A percentile compares a stretch with the other conserved stretches of the same genome.
Conservation (phyloP, 176 grass and related monocot genomes). For the Triticum timopheevii region DNA sequence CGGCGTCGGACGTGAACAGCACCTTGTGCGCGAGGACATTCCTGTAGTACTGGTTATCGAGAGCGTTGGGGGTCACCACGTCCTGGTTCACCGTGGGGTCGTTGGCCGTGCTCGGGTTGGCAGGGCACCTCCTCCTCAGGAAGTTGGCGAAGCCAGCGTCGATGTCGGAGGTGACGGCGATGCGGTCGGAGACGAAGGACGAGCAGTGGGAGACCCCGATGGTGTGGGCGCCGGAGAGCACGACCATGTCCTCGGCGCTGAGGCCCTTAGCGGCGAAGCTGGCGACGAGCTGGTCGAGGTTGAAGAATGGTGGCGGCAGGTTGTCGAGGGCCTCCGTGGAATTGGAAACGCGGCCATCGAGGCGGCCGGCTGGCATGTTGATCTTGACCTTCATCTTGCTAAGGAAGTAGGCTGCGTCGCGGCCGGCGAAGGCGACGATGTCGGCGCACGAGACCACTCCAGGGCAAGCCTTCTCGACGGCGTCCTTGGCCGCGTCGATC, state of each 20-base stretch:
- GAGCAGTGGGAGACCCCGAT: background rate
- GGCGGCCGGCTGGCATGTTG: background rate
- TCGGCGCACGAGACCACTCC: slow-evolving; percentile 81
- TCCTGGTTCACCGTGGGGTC: background rate
- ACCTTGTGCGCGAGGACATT: background rate
- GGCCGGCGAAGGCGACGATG: slow-evolving; percentile 66
- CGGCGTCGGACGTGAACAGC: background rate
- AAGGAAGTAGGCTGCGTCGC: background rate
- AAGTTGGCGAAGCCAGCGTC: background rate
- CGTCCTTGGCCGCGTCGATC: slow-evolving; percentile 48
- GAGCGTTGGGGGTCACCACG: background rate
- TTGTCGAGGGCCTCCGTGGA: background rate
- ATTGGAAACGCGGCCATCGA: background rate
- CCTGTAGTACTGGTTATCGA: background rate
- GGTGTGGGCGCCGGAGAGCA: background rate
- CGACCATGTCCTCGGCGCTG: background rate
- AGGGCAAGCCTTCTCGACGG: slow-evolving; percentile 12
- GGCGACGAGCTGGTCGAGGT: background rate
- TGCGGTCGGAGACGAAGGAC: background rate
- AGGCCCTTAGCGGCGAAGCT: background rate
- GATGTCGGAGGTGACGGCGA: background rate
- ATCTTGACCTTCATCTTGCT: background rate
- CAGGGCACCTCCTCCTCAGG: background rate
- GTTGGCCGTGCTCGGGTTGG: background rate
- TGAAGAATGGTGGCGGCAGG: background rate